Evolutionary conservation across 371 early-diverging fungal species (phyloP).

Genomic region (Mitosporidium daphniae): DNA sequence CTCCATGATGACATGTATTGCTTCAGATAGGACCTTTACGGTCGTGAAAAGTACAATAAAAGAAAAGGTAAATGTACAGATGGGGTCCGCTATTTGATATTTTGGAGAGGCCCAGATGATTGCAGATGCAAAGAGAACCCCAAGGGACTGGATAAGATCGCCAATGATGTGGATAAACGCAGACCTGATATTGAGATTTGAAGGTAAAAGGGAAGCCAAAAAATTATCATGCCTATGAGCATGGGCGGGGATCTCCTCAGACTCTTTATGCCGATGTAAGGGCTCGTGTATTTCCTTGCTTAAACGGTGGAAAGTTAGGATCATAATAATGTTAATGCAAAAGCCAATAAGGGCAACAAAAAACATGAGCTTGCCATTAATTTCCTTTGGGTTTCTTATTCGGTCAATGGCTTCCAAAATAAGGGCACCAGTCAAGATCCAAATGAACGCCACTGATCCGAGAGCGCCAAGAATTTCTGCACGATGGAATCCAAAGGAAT

Average conservation of each 20-base stretch:
- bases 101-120: slow-evolving; percentile 30
- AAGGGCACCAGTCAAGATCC: slow-evolving; percentile 28
- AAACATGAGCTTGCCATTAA: slow-evolving; percentile 31
- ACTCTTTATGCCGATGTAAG: slow-evolving; percentile 2
- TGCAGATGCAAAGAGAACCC: slow-evolving; percentile 42
- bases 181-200: slow-evolving; percentile 28
- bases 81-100: slow-evolving; percentile 25
- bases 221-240: too few relatives aligned
- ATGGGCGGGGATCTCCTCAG: slow-evolving; percentile 2
- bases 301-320: slow-evolving; percentile 3
- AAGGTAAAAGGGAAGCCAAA: too few relatives aligned
- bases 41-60: slow-evolving; percentile 32
- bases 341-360: slow-evolving; percentile 40
- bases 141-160: slow-evolving; percentile 37
- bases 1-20: slow-evolving; percentile 43
- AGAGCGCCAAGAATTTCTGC: slow-evolving; percentile 47
- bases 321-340: slow-evolving; percentile 32
- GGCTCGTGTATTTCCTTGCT: slow-evolving; percentile 3
- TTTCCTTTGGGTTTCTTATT: slow-evolving; percentile 19
- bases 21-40: slow-evolving; percentile 23
- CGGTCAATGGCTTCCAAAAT: slow-evolving; percentile 32
- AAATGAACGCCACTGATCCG: slow-evolving; percentile 31
- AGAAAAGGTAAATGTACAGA: slow-evolving; percentile 48
- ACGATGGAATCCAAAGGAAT: slow-evolving; percentile 41
- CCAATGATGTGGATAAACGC: slow-evolving; percentile 57